phyloP scores from a whole-genome alignment of 352 stramenopile species.

The Phytophthora crassamura region DNA sequence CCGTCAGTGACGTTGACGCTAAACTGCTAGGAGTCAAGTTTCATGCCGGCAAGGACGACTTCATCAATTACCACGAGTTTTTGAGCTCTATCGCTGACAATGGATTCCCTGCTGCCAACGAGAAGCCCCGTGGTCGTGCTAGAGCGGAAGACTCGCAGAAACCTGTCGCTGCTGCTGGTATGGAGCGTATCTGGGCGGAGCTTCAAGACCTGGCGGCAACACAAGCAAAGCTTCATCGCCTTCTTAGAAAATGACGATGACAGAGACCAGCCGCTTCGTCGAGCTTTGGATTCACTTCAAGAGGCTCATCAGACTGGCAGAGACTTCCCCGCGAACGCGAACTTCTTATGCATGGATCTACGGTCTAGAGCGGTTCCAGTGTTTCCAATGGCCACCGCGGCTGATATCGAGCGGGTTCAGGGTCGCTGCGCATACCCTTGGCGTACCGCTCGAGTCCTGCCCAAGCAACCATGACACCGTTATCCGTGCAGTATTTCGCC shows the following conservation, averaged over 20 bases:
- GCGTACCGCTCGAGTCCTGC: conserved; percentile 82
- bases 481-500: conserved; percentile 97
- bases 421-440: conserved; percentile 65
- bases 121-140: not conserved
- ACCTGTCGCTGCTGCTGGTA: conserved; percentile 7
- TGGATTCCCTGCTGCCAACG: not conserved
- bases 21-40: conserved; percentile 62
- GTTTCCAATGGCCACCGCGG: conserved; percentile 81
- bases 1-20: conserved; percentile 50
- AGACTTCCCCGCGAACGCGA: not conserved
- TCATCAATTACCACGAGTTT: conserved; percentile 73
- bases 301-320: conserved; percentile 18
- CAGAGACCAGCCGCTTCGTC: conserved; percentile 2
- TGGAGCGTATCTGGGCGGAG: conserved; percentile 50
- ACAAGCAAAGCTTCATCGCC: conserved; percentile 45
- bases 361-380: conserved; percentile 50
- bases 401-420: conserved; percentile 58
- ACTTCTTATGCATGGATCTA: conserved; percentile 1
- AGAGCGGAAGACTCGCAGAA: not conserved
- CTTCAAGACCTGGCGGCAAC: conserved; percentile 47
- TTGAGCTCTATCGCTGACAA: conserved; percentile 44
- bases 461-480: conserved; percentile 98
- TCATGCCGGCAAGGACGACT: conserved; percentile 55
- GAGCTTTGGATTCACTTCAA: conserved; percentile 35
- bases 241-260: conserved; percentile 28